phyloP scores from a whole-genome alignment of 371 early-diverging fungal species.

The Actinomortierella wolfii region DNA sequence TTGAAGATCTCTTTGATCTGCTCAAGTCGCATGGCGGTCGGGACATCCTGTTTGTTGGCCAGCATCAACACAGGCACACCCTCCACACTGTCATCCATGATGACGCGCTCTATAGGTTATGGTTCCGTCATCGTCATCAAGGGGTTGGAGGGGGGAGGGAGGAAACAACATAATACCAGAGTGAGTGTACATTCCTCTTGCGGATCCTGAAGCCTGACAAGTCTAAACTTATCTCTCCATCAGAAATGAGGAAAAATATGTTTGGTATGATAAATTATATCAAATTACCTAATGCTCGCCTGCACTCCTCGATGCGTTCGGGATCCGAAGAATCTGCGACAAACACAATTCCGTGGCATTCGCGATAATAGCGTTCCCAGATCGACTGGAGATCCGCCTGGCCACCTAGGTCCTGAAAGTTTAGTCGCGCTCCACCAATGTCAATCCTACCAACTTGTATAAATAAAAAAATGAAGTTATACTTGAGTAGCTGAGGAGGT shows the following conservation, averaged over 20 bases:
- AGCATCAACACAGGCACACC: slow-evolving; percentile 93
- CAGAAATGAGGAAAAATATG: too few relatives aligned
- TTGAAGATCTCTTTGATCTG: slow-evolving; percentile 93
- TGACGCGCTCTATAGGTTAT: slow-evolving; percentile 64
- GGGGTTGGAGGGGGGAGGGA: background rate
- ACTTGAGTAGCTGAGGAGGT: background rate
- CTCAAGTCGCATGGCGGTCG: slow-evolving; percentile 77
- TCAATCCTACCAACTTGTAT: slow-evolving; percentile 79
- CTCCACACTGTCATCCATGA: slow-evolving; percentile 75
- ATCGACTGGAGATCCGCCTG: slow-evolving; percentile 85
- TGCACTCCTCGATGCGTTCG: slow-evolving; percentile 82
- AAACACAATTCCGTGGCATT: slow-evolving; percentile 93
- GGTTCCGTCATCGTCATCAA: too few relatives aligned
- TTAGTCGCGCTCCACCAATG: slow-evolving; percentile 66
- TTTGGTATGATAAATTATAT: background rate
- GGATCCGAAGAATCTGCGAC: slow-evolving; percentile 88
- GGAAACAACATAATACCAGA: background rate
- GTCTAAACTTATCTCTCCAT: too few relatives aligned
- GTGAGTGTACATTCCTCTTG: background rate
- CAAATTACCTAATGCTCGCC: slow-evolving; percentile 75
- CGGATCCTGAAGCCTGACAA: slow-evolving; percentile 7
- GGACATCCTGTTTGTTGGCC: slow-evolving; percentile 92
- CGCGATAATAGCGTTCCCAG: slow-evolving; percentile 94
- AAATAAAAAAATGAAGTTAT: slow-evolving; percentile 2
- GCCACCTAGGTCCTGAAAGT: slow-evolving; percentile 97